These are phyloP conservation scores for Scheffersomyces insectosa DNA, from an alignment of 1,139 yeast genomes.

Conservation along the genomic window DNA sequence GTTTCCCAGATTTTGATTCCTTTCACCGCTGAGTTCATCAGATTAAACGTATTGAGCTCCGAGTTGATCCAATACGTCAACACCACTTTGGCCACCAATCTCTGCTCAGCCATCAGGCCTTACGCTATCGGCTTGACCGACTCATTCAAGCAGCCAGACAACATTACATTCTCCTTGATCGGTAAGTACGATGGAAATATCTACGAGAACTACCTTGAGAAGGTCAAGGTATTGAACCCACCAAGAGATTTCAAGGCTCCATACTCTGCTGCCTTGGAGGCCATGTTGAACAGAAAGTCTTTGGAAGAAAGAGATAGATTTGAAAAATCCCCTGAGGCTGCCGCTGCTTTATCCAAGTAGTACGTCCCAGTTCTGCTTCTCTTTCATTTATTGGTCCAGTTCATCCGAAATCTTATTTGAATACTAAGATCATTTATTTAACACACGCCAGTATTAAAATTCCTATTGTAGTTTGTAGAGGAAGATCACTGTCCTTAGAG, in stretches of 20 bases:
- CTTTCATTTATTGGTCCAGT: too few species aligned
- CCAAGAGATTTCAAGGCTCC: slow-evolving; percentile 41
- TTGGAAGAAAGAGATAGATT: slow-evolving; percentile 41
- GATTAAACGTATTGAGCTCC: slow-evolving; percentile 35
- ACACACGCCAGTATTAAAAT: too few species aligned
- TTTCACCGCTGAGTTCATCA: slow-evolving; percentile 42
- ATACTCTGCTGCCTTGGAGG: slow-evolving; percentile 35
- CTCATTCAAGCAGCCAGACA: slow-evolving; percentile 50
- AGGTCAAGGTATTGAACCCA: slow-evolving; percentile 40
- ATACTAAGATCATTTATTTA: too few species aligned
- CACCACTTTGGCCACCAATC: slow-evolving; percentile 32
- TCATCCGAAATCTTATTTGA: too few species aligned
- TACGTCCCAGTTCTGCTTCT: not conserved
- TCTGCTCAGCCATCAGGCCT: slow-evolving; percentile 43
- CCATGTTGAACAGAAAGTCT: slow-evolving; percentile 40
- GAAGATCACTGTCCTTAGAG: too few species aligned
- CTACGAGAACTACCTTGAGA: slow-evolving; percentile 46
- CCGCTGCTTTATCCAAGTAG: slow-evolving; percentile 33
- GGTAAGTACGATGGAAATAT: slow-evolving; percentile 49
- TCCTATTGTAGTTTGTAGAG: too few species aligned
- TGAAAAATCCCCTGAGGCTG: slow-evolving; percentile 33
- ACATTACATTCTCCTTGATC: slow-evolving; percentile 43
- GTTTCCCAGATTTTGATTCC: slow-evolving; percentile 33
- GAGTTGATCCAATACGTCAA: slow-evolving; percentile 35
- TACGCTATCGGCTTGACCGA: slow-evolving; percentile 48